Evolutionary conservation across 2,329 filamentous ascomycete species (phyloP), one percentile per base, ranked within the genome.

Genomic region (Sclerotinia minor): DNA sequence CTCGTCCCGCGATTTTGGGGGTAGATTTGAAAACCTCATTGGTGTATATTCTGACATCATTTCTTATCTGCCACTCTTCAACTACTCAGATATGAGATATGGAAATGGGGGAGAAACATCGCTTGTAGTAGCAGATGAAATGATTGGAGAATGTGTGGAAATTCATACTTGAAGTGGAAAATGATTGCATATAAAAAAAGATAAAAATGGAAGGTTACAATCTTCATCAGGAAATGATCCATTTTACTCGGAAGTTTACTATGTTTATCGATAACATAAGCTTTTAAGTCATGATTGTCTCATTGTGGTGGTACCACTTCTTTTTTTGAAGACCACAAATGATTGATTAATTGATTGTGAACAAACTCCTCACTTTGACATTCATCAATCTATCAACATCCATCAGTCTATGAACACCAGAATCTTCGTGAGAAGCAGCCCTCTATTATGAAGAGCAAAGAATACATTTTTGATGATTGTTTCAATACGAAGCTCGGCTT

Each of bases 201-300:
- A n/a, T 49, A 7, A 60, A 24, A 60, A 38, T 15, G 58, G 26
- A 60, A 49, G 44, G 44, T 60, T 49, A 35, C 54, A 57, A 38
- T 57, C n/a, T 24, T 17, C 32, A 24, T 24, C 19, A 19, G 53
- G 29, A n/a, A 32, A 55, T 55, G 19, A 54, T 54, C 13, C 32
- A 32, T 29, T 32, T 54, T 32, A 17, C n/a, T 50, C 5, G 1
- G 26, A 29, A 29, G n/a, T 29, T 53, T 29, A 32, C 29, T 32
- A 32, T 29, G 26, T 54, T 54, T 29, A 54, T 54, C 38, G 38
- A 41, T 41, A 41, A 41, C 38, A 41, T 5, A 41, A 41, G 38
- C 11, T 41, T 41, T 13, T 13, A 13, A 15, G 38, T 41, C 13
- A 41, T 41, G 38, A 41, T 41, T 41, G 38, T 17, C 38, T 41